These are phyloP conservation scores for Rhizoclosmatium sp. DNA, from an alignment of 192 early-diverging fungal species.

Conservation along the genomic window DNA sequence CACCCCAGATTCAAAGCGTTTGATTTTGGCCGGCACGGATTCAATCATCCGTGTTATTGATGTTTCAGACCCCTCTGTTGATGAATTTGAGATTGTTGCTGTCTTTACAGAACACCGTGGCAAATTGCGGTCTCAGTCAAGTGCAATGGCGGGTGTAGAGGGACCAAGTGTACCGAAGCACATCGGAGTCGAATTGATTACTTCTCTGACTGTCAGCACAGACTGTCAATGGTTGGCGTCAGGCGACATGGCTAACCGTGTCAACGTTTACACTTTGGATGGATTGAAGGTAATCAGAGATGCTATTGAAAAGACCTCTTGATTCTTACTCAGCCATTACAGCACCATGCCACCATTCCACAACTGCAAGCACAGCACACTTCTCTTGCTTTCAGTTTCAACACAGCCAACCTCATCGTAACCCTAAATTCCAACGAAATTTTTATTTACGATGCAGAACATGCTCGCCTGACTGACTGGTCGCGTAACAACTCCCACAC, in stretches of 20 bases:
- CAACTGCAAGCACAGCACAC: conserved; percentile 68
- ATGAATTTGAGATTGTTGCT: conserved; percentile 68
- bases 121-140: not conserved
- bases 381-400: conserved; percentile 70
- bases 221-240: conserved; percentile 86
- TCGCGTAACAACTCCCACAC: conserved; percentile 71
- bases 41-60: conserved; percentile 80
- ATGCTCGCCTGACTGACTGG: conserved; percentile 77
- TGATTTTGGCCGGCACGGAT: conserved; percentile 82
- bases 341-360: conserved; percentile 76
- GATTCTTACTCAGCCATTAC: conserved; percentile 8
- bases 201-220: conserved; percentile 74
- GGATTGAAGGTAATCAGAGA: conserved; percentile 61
- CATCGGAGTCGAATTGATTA: conserved; percentile 53
- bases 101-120: conserved; percentile 75
- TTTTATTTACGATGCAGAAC: conserved; percentile 80
- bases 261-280: conserved; percentile 80
- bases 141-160: conserved; percentile 26
- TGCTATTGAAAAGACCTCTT: conserved; percentile 5
- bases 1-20: conserved; percentile 74
- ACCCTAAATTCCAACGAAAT: conserved; percentile 74
- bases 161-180: conserved; percentile 36
- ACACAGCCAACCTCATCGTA: conserved; percentile 63
- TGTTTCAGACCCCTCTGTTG: conserved; percentile 62
- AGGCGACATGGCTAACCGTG: conserved; percentile 75